These are phyloP conservation scores for Microdochium bolleyi DNA, from an alignment of 2,329 filamentous ascomycete genomes.

Conservation along the genomic window DNA sequence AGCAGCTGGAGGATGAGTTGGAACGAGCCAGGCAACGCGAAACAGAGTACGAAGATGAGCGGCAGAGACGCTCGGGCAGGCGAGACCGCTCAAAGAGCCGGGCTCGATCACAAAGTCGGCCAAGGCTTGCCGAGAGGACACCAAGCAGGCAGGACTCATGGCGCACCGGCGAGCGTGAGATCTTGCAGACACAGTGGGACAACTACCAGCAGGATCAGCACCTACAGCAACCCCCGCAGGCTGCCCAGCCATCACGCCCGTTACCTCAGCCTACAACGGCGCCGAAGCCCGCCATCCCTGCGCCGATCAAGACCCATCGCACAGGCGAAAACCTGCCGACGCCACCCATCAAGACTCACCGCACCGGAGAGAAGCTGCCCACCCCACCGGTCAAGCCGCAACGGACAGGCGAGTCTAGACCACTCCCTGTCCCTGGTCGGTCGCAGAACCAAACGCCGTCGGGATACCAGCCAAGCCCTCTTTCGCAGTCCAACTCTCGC, in stretches of 20 bases:
- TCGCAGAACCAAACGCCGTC: conserved; percentile 5
- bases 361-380: conserved; percentile 15
- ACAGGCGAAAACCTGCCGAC: conserved; percentile 13
- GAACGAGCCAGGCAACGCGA: conserved; percentile 56
- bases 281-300: not conserved
- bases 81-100: conserved; percentile 21
- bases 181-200: conserved; percentile 47
- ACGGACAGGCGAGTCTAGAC: conserved; percentile 35
- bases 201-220: conserved; percentile 28
- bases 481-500: conserved; percentile 8
- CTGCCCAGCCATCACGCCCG: conserved; percentile 24
- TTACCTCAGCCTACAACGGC: conserved; percentile 28
- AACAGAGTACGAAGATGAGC: conserved; percentile 51
- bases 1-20: conserved; percentile 69
- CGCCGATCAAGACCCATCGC: conserved; percentile 18
- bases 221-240: conserved; percentile 17
- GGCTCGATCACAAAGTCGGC: conserved; percentile 32
- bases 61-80: conserved; percentile 37
- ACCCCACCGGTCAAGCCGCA: conserved; percentile 22
- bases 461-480: conserved; percentile 4
- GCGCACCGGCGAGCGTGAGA: conserved; percentile 56
- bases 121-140: conserved; percentile 24
- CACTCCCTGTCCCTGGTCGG: conserved; percentile 40
- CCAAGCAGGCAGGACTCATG: conserved; percentile 56
- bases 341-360: conserved; percentile 11